These are phyloP conservation scores for Helotiales sp. DNA, from an alignment of 2,329 filamentous ascomycete genomes.

Conservation along the genomic window DNA sequence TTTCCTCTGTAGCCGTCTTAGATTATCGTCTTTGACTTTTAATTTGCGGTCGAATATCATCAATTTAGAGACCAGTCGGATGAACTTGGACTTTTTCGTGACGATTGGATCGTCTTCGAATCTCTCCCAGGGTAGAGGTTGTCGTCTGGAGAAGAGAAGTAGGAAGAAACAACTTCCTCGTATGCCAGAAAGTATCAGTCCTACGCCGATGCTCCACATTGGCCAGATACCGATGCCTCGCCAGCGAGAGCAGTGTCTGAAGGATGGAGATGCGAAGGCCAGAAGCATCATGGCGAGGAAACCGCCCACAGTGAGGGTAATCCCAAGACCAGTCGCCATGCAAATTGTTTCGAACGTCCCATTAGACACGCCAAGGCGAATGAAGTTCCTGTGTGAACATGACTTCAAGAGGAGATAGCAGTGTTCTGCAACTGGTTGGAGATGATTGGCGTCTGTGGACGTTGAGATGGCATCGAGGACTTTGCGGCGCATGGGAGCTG, in stretches of 20 bases:
- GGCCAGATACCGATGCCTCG: slow-evolving; percentile 51
- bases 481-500: slow-evolving; percentile 48
- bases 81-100: slow-evolving; percentile 31
- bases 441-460: slow-evolving; percentile 45
- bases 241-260: slow-evolving; percentile 48
- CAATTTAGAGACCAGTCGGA: slow-evolving; percentile 45
- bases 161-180: slow-evolving; percentile 55
- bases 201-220: slow-evolving; percentile 52
- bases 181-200: slow-evolving; percentile 51
- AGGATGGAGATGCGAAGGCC: slow-evolving; percentile 46
- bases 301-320: slow-evolving; percentile 48
- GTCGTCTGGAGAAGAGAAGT: slow-evolving; percentile 52
- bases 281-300: slow-evolving; percentile 49
- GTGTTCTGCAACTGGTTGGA: slow-evolving; percentile 53
- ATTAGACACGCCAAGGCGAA: slow-evolving; percentile 59
- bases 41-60: slow-evolving; percentile 56
- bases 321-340: slow-evolving; percentile 51
- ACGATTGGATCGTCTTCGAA: slow-evolving; percentile 47
- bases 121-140: slow-evolving; percentile 54
- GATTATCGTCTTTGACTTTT: slow-evolving; percentile 50
- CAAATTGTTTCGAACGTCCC: slow-evolving; percentile 56
- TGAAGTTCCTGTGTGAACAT: slow-evolving; percentile 56
- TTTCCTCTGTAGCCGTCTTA: slow-evolving; percentile 51
- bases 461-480: slow-evolving; percentile 46
- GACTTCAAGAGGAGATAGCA: slow-evolving; percentile 53